Conservation (phyloP, 2,329 filamentous ascomycete species). For the Talaromyces rugulosus region DNA sequence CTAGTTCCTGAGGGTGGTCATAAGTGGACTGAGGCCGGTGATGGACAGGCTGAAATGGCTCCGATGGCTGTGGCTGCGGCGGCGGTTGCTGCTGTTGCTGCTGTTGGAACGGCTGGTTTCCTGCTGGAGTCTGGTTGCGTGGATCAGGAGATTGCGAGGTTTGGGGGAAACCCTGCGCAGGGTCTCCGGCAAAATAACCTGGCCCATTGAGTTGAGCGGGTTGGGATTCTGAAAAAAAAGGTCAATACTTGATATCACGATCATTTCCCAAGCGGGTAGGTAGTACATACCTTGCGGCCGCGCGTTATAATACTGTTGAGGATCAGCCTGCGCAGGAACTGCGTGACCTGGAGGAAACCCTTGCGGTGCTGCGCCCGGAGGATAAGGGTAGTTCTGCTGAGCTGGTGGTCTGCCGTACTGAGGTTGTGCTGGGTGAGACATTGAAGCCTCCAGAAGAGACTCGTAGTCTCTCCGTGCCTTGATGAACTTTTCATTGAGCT, state of each 20-base stretch:
- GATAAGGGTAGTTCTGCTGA: slow-evolving; percentile 33
- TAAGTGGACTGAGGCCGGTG: slow-evolving; percentile 65
- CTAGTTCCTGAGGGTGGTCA: slow-evolving; percentile 70
- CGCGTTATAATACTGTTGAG: slow-evolving; percentile 66
- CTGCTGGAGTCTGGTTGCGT: slow-evolving; percentile 32
- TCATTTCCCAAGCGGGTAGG: background rate
- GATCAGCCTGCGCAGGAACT: slow-evolving; percentile 50
- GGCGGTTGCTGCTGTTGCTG: no score
- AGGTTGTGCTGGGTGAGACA: slow-evolving; percentile 84
- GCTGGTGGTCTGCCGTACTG: slow-evolving; percentile 61
- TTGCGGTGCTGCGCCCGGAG: slow-evolving; percentile 19
- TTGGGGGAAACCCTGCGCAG: slow-evolving; percentile 38
- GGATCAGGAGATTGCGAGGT: slow-evolving; percentile 39
- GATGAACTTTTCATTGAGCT: slow-evolving; percentile 99
- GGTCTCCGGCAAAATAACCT: slow-evolving; percentile 63
- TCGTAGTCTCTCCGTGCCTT: slow-evolving; percentile 97
- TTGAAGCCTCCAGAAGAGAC: slow-evolving; percentile 88
- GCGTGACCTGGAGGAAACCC: slow-evolving; percentile 37
- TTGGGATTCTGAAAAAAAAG: slow-evolving; percentile 24
- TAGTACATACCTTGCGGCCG: slow-evolving; percentile 33
- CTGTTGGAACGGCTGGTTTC: slow-evolving; percentile 35
- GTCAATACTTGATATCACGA: background rate
- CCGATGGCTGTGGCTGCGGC: slow-evolving; percentile 24
- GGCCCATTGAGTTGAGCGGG: slow-evolving; percentile 38
- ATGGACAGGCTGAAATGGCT: slow-evolving; percentile 39